Evolutionary conservation across 768 basidiomycete genomes (phyloP), one percentile per base, ranked within the genome.

Genomic region (Collybiopsis confluens): DNA sequence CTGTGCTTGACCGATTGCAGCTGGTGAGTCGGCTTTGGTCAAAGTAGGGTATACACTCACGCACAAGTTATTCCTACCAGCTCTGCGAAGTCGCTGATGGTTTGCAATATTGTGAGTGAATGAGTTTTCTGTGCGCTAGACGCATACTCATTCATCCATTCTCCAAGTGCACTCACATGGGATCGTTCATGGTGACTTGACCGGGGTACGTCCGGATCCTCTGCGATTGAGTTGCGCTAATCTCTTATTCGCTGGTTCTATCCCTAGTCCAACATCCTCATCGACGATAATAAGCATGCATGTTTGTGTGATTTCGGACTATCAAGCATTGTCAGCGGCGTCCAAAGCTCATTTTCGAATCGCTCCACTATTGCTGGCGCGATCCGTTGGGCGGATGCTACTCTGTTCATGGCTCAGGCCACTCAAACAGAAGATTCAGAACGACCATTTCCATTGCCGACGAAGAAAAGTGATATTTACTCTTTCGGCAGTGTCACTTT

Each of bases 251-350:
- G 8, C 27, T 11, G 2, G n/a, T n/a, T 18, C 4, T 10, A 11
- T 23, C 21, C 16, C 3, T 62, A 78, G 77, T 69, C 75, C 0
- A 81, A 81, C 45, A 64, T 81, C 43, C 70, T 80, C 4, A 68
- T 81, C 30, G 63, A 74, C 52, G 65, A 64, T 40, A 62, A 72
- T 16, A 70, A 72, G 20, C 70, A 70, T 27, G 77, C 72, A 1
- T 70, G 71, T 24, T 61, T 81, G 6, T 68, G 70, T 27, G 77
- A 80, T 54, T 78, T 80, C 50, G 77, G 78, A 3, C 58, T 80
- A 2, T 79, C 77, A 2, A 70, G 63, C 21, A 63, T 79, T 47
- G 57, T 68, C 30, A 64, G 63, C 1, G 69, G 74, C 33, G 59
- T 74, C 26, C 60, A 68, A 37, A 64, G 64, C 4, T 54, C 64